phyloP scores from a whole-genome alignment of 495 filamentous ascomycete genomes.

The Xylaria palmicola region DNA sequence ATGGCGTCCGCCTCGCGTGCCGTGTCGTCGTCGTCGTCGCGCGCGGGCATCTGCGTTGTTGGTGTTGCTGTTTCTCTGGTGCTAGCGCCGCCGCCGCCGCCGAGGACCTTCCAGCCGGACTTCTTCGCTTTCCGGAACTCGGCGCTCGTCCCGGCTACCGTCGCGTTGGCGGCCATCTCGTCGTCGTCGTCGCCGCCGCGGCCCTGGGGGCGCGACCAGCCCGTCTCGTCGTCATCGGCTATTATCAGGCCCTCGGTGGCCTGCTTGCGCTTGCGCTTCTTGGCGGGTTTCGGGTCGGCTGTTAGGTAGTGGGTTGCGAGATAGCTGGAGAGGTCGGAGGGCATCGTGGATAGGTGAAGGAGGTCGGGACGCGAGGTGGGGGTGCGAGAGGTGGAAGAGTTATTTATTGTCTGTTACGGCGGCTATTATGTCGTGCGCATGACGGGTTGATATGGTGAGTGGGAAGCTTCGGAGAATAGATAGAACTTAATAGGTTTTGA shows the following conservation, averaged over 20 bases:
- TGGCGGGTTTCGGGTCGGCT: slow-evolving; percentile 69
- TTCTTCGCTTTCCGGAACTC: slow-evolving; percentile 80
- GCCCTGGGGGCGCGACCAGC: slow-evolving; percentile 55
- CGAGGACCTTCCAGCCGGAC: slow-evolving; percentile 73
- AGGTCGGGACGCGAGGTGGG: background rate
- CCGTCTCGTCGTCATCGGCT: slow-evolving; percentile 80
- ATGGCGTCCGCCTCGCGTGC: slow-evolving; percentile 79
- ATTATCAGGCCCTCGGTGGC: slow-evolving; percentile 72
- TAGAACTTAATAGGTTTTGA: no score
- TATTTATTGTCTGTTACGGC: no score
- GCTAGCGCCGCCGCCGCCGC: slow-evolving; percentile 38
- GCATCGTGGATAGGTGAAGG: slow-evolving; percentile 37
- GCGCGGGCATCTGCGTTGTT: background rate
- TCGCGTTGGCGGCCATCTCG: slow-evolving; percentile 37
- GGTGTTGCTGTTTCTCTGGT: background rate
- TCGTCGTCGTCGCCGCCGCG: slow-evolving; percentile 47
- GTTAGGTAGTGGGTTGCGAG: slow-evolving; percentile 92
- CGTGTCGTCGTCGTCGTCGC: slow-evolving; percentile 48
- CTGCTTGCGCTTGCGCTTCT: slow-evolving; percentile 81
- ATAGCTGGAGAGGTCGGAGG: slow-evolving; percentile 75
- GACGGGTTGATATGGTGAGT: no score
- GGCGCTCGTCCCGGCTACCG: slow-evolving; percentile 54
- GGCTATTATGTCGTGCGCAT: no score
- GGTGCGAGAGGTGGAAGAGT: background rate
- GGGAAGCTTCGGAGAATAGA: no score